phyloP scores from a whole-genome alignment of 225 moss, liverwort and hornwort genomes.

The Physcomitrellopsis africana region DNA sequence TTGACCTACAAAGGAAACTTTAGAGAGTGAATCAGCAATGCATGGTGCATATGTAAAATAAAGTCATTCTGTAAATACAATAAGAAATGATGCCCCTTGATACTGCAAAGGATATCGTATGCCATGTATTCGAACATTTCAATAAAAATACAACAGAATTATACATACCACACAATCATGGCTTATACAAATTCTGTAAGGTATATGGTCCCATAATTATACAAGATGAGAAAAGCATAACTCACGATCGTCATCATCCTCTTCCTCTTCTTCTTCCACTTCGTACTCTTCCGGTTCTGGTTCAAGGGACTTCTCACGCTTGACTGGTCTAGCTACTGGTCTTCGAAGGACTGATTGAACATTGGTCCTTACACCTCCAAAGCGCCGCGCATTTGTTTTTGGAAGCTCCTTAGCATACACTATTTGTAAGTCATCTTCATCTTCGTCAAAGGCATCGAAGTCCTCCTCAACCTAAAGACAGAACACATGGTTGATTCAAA shows the following conservation, averaged over 20 bases:
- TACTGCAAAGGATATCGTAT: neutral
- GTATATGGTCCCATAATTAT: conserved; percentile 7
- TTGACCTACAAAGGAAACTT: too few species aligned
- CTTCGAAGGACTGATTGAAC: conserved; percentile 61
- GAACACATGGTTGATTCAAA: conserved; percentile 22
- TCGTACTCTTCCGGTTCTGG: conserved; percentile 54
- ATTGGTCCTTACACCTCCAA: conserved; percentile 64
- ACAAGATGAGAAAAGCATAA: conserved; percentile 29
- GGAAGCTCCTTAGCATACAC: conserved; percentile 62
- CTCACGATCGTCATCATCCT: conserved; percentile 73
- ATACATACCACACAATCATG: too few species aligned
- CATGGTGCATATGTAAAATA: too few species aligned
- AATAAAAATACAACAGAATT: too few species aligned
- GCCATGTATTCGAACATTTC: neutral
- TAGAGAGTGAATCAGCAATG: too few species aligned
- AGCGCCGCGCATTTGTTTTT: conserved; percentile 49
- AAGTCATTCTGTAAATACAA: neutral
- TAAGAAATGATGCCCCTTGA: neutral
- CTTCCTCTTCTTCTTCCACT: conserved; percentile 47
- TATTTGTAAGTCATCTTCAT: conserved; percentile 73
- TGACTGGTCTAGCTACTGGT: conserved; percentile 43
- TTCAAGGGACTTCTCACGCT: conserved; percentile 53
- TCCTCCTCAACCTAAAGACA: conserved; percentile 61
- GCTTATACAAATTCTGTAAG: too few species aligned
- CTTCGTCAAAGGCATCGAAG: conserved; percentile 68